Evolutionary conservation across 306 rosid species (phyloP).

Genomic region (Arachis hypogaea): DNA sequence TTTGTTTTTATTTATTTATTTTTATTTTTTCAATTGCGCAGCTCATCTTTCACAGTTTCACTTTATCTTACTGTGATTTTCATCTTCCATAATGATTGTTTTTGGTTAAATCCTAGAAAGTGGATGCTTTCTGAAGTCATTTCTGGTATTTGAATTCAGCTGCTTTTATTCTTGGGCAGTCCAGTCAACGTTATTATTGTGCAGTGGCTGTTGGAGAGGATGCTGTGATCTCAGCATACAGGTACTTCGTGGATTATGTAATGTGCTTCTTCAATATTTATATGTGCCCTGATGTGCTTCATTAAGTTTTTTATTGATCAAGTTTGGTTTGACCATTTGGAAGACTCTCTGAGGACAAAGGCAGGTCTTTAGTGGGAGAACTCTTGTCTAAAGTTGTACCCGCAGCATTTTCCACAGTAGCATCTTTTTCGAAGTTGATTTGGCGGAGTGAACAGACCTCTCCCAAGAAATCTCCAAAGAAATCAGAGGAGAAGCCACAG

Average conservation of each 20-base stretch:
- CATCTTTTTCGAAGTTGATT: constrained; percentile 85
- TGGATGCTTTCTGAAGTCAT: constrained; percentile 83
- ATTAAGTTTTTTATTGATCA: constrained; percentile 31
- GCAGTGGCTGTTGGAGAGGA: constrained; percentile 91
- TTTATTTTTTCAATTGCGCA: neutral
- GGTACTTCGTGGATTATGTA: constrained; percentile 54
- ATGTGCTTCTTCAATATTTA: constrained; percentile 8
- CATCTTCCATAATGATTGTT: constrained; percentile 32
- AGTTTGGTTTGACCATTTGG: constrained; percentile 38
- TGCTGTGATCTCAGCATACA: constrained; percentile 98
- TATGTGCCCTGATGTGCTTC: constrained; percentile 5
- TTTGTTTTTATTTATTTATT: too few relatives aligned
- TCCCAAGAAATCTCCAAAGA: constrained; percentile 65
- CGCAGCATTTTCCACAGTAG: constrained; percentile 81
- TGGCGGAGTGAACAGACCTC: constrained; percentile 79
- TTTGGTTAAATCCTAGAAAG: constrained; percentile 39
- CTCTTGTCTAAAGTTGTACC: constrained; percentile 93
- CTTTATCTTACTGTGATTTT: constrained; percentile 10
- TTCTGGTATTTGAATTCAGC: constrained; percentile 98
- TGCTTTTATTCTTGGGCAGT: constrained; percentile 99
- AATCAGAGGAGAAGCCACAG: constrained; percentile 67
- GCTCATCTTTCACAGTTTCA: constrained; percentile 21
- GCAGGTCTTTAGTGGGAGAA: constrained; percentile 90
- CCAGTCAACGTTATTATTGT: constrained; percentile 88
- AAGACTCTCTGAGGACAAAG: constrained; percentile 90